Evolutionary conservation across 306 rosid genomes (phyloP).

Genomic region (Trifolium repens): DNA sequence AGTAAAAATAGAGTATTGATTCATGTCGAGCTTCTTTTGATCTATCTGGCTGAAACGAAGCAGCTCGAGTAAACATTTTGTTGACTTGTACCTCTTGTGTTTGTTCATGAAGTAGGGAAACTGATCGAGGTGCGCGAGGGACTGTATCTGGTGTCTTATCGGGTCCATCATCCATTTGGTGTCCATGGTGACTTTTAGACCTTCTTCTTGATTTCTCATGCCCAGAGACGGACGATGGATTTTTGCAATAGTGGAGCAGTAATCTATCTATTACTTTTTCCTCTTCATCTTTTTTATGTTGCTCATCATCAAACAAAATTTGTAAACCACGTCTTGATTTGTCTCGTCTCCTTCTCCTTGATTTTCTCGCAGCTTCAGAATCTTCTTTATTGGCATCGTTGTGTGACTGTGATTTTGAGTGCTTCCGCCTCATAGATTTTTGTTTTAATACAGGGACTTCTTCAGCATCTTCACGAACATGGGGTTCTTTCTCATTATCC

Average conservation of each 20-base stretch:
- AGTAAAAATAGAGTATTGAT: slow-evolving; percentile 32
- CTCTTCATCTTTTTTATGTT: slow-evolving; percentile 65
- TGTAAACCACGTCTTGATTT: slow-evolving; percentile 71
- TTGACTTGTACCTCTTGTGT: slow-evolving; percentile 53
- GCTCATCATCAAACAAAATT: slow-evolving; percentile 77
- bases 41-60: slow-evolving; percentile 77
- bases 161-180: slow-evolving; percentile 44
- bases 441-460: slow-evolving; percentile 57
- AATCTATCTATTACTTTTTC: slow-evolving; percentile 84
- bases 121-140: slow-evolving; percentile 60
- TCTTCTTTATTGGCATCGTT: slow-evolving; percentile 56
- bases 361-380: slow-evolving; percentile 52
- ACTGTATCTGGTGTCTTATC: slow-evolving; percentile 46
- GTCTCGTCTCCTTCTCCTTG: slow-evolving; percentile 74
- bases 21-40: slow-evolving; percentile 69
- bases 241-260: slow-evolving; percentile 84
- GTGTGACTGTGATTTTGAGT: slow-evolving; percentile 67
- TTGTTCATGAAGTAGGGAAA: slow-evolving; percentile 75
- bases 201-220: slow-evolving; percentile 68
- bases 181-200: slow-evolving; percentile 66
- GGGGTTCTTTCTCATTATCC: slow-evolving; percentile 50
- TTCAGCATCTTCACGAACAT: slow-evolving; percentile 45
- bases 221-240: slow-evolving; percentile 53
- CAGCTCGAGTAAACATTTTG: slow-evolving; percentile 72
- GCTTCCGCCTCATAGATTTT: slow-evolving; percentile 69